Evolutionary conservation across 164 flowering plant genomes (phyloP).

Genomic region (Houttuynia cordata): DNA sequence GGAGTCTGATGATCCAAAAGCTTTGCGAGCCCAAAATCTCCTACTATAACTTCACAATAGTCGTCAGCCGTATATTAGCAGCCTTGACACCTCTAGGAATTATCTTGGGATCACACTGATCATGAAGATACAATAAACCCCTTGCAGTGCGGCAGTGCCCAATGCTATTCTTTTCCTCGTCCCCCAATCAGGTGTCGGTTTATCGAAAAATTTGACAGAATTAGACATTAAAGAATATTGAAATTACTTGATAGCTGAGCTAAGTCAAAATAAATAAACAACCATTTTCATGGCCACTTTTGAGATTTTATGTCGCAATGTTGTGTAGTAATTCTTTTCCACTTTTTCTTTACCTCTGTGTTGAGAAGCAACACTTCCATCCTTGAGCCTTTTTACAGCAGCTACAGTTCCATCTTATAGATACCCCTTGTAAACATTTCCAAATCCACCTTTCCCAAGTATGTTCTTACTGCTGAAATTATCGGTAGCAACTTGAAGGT

Average conservation of each 20-base stretch:
- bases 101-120: conserved; percentile 93
- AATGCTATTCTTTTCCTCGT: conserved; percentile 76
- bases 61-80: conserved; percentile 88
- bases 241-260: not conserved
- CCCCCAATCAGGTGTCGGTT: conserved; percentile 68
- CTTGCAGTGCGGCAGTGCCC: conserved; percentile 84
- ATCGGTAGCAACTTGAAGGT: conserved; percentile 56
- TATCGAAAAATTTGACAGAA: conserved; percentile 23
- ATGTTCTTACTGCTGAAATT: conserved; percentile 68
- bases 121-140: conserved; percentile 79
- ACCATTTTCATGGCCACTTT: not conserved
- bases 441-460: conserved; percentile 74
- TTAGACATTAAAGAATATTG: not conserved
- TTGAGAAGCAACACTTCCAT: conserved; percentile 76
- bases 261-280: not conserved
- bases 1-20: conserved; percentile 89
- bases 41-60: conserved; percentile 79
- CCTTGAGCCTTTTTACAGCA: conserved; percentile 78
- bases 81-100: conserved; percentile 92
- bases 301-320: too few relatives aligned
- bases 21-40: conserved; percentile 92
- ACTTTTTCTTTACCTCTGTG: conserved; percentile 48
- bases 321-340: not conserved
- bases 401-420: conserved; percentile 60
- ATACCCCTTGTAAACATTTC: conserved; percentile 62